Evolutionary conservation across 1,139 yeast species (phyloP).

Genomic region (Suhomyces guaymorum): DNA sequence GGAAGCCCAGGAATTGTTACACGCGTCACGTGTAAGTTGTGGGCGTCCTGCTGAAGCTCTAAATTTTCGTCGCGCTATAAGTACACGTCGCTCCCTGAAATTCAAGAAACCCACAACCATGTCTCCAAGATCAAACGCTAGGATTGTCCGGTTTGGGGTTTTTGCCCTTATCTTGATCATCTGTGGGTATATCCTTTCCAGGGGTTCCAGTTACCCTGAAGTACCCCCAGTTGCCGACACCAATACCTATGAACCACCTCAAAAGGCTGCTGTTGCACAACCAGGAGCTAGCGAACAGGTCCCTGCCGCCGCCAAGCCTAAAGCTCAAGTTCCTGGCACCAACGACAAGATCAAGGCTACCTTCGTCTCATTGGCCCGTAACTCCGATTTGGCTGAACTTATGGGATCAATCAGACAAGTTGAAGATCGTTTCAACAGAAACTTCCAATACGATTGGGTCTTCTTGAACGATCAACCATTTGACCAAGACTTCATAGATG

Average conservation of each 20-base stretch:
- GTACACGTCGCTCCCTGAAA: constrained; percentile 8
- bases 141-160: constrained; percentile 60
- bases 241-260: constrained; percentile 2
- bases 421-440: constrained; percentile 47
- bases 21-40: not conserved
- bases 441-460: constrained; percentile 49
- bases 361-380: constrained; percentile 48
- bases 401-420: constrained; percentile 45
- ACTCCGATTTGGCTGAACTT: constrained; percentile 38
- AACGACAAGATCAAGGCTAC: constrained; percentile 42
- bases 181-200: constrained; percentile 61
- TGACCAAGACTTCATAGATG: constrained; percentile 40
- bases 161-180: constrained; percentile 57
- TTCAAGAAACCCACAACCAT: constrained; percentile 15
- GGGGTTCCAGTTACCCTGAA: constrained; percentile 52
- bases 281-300: constrained; percentile 9
- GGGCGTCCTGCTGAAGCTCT: no score
- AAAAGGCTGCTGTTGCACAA: constrained; percentile 12
- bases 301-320: constrained; percentile 7
- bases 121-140: constrained; percentile 59
- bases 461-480: constrained; percentile 47
- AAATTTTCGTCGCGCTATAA: constrained; percentile 6
- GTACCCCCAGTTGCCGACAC: constrained; percentile 8
- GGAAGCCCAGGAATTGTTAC: not conserved
- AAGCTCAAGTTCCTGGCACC: constrained; percentile 9